Percentiles rank a stretch among this genome's conserved stretches.
These are phyloP conservation scores for Silene coronaria DNA, from an alignment of 179 eudicot species.

Conservation along the genomic window DNA sequence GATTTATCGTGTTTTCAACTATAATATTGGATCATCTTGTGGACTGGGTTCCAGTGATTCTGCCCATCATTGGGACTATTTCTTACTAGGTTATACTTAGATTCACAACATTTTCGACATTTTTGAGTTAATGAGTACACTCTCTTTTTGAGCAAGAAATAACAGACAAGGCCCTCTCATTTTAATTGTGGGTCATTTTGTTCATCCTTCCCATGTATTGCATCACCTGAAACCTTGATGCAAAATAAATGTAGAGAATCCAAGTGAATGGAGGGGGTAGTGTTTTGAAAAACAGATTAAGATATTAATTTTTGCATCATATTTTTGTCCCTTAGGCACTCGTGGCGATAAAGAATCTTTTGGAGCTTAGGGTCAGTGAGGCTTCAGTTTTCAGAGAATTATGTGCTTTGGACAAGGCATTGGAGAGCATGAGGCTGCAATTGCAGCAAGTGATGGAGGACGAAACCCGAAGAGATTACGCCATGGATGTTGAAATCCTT, in stretches of 20 bases:
- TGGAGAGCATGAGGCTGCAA: conserved; percentile 57
- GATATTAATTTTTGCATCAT: neutral
- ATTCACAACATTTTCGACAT: neutral
- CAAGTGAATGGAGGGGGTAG: no score
- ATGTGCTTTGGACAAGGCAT: conserved; percentile 58
- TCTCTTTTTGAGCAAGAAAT: neutral
- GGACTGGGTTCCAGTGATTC: no score
- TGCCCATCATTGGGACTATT: no score
- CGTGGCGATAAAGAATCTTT: conserved; percentile 55
- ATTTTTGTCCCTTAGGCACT: conserved; percentile 48
- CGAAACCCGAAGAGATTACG: conserved; percentile 53
- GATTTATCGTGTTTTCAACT: no score
- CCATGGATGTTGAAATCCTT: conserved; percentile 67
- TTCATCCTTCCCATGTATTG: neutral
- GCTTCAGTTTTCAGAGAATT: conserved; percentile 53
- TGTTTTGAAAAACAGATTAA: neutral
- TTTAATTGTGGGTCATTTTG: no score
- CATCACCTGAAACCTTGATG: neutral
- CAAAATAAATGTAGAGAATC: no score
- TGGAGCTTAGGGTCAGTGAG: conserved; percentile 48
- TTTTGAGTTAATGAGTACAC: neutral
- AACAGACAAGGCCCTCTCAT: no score
- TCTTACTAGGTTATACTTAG: no score
- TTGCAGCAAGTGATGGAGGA: conserved; percentile 56
- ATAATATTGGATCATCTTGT: no score